These are phyloP conservation scores for apple (Malus domestica) DNA, from an alignment of 306 rosid species.

Conservation along the genomic window ASM211411v1 NC_041797.1:1191001-1191500, in stretches of 20 bases:
- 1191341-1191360: conserved; percentile 69
- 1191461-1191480: no score
- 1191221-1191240: conserved; percentile 18
- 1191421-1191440: no score
- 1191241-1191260: conserved; percentile 95
- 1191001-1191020: background rate
- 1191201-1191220: conserved; percentile 11
- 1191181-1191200: conserved; percentile 1
- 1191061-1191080: background rate
- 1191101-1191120: conserved; percentile 77
- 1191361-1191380: conserved; percentile 72
- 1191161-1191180: conserved; percentile 23
- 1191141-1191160: conserved; percentile 42
- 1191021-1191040: background rate
- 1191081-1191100: background rate
- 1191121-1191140: conserved; percentile 62
- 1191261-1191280: conserved; percentile 97
- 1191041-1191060: background rate
- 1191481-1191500: no score
- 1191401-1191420: background rate
- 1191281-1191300: conserved; percentile 40
- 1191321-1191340: conserved; percentile 75
- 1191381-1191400: conserved; percentile 64
- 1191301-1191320: conserved; percentile 37
- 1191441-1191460: no score